Base-by-base conservation (phyloP, 192 early-diverging fungal genomes). In the Backusella mclennaniae region DNA sequence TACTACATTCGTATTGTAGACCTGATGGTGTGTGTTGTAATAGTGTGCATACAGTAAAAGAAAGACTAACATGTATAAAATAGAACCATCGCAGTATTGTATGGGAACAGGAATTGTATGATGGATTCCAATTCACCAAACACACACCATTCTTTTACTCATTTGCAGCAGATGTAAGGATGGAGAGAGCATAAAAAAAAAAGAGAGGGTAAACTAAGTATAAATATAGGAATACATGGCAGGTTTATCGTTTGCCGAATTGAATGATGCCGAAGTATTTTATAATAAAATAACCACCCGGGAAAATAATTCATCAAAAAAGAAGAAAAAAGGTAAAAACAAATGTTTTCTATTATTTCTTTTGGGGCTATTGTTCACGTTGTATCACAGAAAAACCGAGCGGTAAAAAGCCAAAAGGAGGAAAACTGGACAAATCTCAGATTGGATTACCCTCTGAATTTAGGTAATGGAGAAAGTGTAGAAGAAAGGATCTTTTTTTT, bases 41-140 rank as follows among this genome's bases (percentile, higher is more conserved):
- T n/a, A 23, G 15, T 36, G 15, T 70, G 0, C 14, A 14, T 15
- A 4, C 12, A 7, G 0, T 52, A 46, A n/a, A 3, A 26, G 31
- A 52, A 11, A 19, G 17, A 66, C 67, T 76, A 35, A 39, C 7
- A 39, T 26, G 26, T 31, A 2, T 67, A 36, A 49, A 71, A 76
- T 78, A 87, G 88, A 74, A 82, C 39, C 81, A 88, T 67, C 82
- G 77, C 63, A 85, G 89, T 38, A 83, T 93, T 29, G 79, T 95
- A 33, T 95, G 93, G 93, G 93, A 95, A 76, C 93, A 95, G 77
- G 93, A 95, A 83, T 75, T 95, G 19, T 93, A 93, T 77, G 87
- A 91, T 73, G 87, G 87, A 59, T 93, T 95, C 84, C 87, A 92
- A 69, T 89, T 90, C 71, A 79, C 72, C 15, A 80, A 87, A 68